Conservation (phyloP, 345 rosid genomes). For the Populus pruinosa region DNA sequence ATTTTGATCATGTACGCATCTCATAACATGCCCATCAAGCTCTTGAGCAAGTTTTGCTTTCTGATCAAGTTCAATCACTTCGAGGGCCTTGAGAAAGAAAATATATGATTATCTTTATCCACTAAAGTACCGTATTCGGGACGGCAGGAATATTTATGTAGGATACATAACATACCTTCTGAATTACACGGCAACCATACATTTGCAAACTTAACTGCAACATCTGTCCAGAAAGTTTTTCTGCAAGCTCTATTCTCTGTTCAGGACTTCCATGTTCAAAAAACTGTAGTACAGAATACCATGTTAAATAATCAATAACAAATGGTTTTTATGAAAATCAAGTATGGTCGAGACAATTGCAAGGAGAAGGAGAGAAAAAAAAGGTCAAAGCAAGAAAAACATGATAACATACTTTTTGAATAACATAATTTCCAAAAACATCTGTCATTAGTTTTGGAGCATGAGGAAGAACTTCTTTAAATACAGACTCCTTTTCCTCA, state of each 20-base stretch:
- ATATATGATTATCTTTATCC: no score
- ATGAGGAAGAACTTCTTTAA: conserved; percentile 83
- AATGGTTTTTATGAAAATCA: no score
- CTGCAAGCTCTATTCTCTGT: conserved; percentile 82
- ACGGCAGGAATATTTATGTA: conserved; percentile 6
- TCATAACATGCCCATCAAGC: conserved; percentile 87
- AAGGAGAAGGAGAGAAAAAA: conserved; percentile 12
- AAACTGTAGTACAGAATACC: conserved; percentile 40
- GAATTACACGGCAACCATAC: conserved; percentile 99
- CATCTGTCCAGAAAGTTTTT: conserved; percentile 83
- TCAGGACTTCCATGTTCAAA: conserved; percentile 85
- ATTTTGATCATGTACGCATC: conserved; percentile 92
- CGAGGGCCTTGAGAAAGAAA: conserved; percentile 53
- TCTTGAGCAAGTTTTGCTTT: conserved; percentile 67
- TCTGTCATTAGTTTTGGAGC: conserved; percentile 91
- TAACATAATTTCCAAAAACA: conserved; percentile 97
- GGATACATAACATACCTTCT: conserved; percentile 56
- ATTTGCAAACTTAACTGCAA: conserved; percentile 87
- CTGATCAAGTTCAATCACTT: conserved; percentile 91
- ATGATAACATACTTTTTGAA: conserved; percentile 62
- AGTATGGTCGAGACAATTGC: no score
- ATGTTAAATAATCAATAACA: no score
- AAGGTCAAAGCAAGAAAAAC: conserved; percentile 3
- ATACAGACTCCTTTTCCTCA: conserved; percentile 81
- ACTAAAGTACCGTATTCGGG: no score